phyloP scores from a whole-genome alignment of 1,139 yeast genomes.

The Scheffersomyces parashehatae region DNA sequence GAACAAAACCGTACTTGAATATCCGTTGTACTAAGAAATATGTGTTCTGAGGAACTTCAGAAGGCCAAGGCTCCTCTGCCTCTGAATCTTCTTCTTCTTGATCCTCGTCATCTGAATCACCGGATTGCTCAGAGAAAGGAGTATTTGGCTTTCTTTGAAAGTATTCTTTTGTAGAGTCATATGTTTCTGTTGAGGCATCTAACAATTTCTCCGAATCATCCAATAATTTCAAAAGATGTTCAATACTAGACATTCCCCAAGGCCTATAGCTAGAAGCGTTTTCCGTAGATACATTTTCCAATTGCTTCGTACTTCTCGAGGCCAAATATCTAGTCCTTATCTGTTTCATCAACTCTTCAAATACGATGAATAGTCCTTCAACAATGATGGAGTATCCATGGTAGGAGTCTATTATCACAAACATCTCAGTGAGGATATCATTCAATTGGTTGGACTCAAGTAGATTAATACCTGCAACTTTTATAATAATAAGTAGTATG shows the following conservation, averaged over 20 bases:
- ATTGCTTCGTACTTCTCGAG: slow-evolving; percentile 3
- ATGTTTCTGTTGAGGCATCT: slow-evolving; percentile 28
- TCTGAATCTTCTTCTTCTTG: slow-evolving; percentile 26
- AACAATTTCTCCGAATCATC: slow-evolving; percentile 37
- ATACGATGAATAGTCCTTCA: slow-evolving; percentile 73
- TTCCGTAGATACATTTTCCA: slow-evolving; percentile 16
- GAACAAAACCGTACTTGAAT: slow-evolving; percentile 65
- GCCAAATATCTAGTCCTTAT: slow-evolving; percentile 41
- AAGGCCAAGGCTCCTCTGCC: slow-evolving; percentile 49
- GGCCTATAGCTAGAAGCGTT: slow-evolving; percentile 39
- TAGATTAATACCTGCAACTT: slow-evolving; percentile 66
- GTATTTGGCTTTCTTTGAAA: slow-evolving; percentile 33
- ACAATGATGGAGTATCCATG: slow-evolving; percentile 78
- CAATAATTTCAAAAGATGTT: slow-evolving; percentile 42
- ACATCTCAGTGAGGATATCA: slow-evolving; percentile 73
- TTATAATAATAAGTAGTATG: slow-evolving; percentile 64
- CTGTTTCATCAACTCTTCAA: slow-evolving; percentile 63
- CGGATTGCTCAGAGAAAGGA: slow-evolving; percentile 34
- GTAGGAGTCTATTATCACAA: slow-evolving; percentile 75
- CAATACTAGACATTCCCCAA: slow-evolving; percentile 52
- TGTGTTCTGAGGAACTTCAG: slow-evolving; percentile 60
- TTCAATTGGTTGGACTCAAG: slow-evolving; percentile 56
- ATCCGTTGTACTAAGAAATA: slow-evolving; percentile 63
- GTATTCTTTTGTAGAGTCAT: slow-evolving; percentile 34
- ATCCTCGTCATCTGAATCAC: slow-evolving; percentile 45